Base-by-base conservation (phyloP, 441 rosid species). In the Geranium incanum region DNA sequence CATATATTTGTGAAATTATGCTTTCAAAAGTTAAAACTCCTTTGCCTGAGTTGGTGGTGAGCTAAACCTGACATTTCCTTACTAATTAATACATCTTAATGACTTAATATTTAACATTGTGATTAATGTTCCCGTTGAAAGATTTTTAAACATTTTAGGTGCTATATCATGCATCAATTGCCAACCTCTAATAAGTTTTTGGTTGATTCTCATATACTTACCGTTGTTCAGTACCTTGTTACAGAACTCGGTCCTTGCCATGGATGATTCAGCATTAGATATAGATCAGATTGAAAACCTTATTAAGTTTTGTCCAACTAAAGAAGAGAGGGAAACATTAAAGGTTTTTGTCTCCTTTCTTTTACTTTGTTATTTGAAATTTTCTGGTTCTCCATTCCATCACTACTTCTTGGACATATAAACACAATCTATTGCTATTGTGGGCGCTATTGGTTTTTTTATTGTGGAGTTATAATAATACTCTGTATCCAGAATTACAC, bases 1-100 rank as follows among this genome's bases (percentile, higher is more conserved):
- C 99, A 41, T 89, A 94, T 83, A 94, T 92, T 78, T 92, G 99
- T 81, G 99, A 94, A 83, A 94, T 94, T 79, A 92, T 94, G 99
- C 97, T 94, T 76, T 81, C 99, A 38, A 94, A 90, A 83, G 90
- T 92, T 74, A 92, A 92, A 86, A 86, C 89, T 71, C 95, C 99
- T 77, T 79, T 94, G 82, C 86, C 93, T 71, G 94, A 90, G 50
- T 80, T 94, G 77, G 86, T 85, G 97, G 99, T 94, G 82, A 80
- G 91, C 74, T 70, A 63, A 67, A 9, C 6, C 6, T 71, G 65
- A 63, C 68, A 45, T 13, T 43, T 33, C 60, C 64, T 57, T 75
- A 43, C 3, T 66, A 50, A 38, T 76, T 21, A 38, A 71, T 76
- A 12, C 45, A 66, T 70, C 68, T 70, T 60, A 37, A 37, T 13